Percentiles rank a stretch among this genome's conserved stretches.
Conservation (phyloP, 495 filamentous ascomycete genomes). For the Terfezia claveryi region DNA sequence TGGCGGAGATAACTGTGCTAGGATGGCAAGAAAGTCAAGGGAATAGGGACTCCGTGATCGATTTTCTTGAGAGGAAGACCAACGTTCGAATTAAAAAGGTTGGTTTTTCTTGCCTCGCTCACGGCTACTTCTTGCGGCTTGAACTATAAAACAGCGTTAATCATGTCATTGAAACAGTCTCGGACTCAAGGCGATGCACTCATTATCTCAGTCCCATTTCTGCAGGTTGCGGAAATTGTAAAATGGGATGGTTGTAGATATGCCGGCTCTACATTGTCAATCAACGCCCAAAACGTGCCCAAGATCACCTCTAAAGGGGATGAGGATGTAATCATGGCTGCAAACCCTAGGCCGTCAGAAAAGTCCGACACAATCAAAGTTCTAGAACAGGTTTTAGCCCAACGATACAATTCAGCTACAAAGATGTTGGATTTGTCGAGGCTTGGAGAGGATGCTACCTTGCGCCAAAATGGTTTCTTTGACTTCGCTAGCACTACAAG, state of each 20-base stretch:
- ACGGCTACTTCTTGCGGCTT: not conserved
- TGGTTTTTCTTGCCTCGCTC: conserved; percentile 24
- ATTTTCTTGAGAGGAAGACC: conserved; percentile 67
- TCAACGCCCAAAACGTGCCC: not conserved
- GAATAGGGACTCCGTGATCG: conserved; percentile 44
- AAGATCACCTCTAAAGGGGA: not conserved
- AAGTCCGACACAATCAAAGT: conserved; percentile 22
- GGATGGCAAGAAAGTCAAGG: conserved; percentile 65
- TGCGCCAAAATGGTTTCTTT: conserved; percentile 56
- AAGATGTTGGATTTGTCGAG: conserved; percentile 65
- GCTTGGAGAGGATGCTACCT: conserved; percentile 42
- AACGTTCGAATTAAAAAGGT: conserved; percentile 64
- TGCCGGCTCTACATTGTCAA: not conserved
- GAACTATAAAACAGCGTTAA: too few species aligned
- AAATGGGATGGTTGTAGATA: not conserved
- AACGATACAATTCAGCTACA: conserved; percentile 42
- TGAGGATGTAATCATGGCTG: conserved; percentile 9
- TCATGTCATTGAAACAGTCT: not conserved
- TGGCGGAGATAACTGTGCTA: conserved; percentile 13
- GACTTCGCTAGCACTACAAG: conserved; percentile 41
- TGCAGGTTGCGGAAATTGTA: not conserved
- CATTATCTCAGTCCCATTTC: not conserved
- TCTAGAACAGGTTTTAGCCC: conserved; percentile 36
- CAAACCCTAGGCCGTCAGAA: conserved; percentile 8
- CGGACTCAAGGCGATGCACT: not conserved